A percentile compares a stretch with the other conserved stretches of the same genome.
Conservation (phyloP, 2,329 filamentous ascomycete species). For the Aspergillus sojae region DNA sequence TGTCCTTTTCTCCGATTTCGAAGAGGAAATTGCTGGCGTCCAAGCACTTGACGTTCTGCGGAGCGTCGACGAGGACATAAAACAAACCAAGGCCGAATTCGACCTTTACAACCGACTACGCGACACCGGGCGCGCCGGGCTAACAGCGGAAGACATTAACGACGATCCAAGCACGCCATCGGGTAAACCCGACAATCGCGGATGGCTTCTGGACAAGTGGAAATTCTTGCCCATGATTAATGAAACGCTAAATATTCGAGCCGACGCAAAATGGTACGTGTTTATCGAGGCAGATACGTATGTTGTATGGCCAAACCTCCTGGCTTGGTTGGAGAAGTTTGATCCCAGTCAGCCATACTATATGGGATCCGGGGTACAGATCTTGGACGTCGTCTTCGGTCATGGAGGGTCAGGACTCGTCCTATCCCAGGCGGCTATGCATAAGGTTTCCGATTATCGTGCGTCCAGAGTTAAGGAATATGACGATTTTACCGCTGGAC, state of each 20-base stretch:
- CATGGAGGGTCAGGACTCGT: constrained; percentile 59
- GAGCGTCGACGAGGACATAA: constrained; percentile 25
- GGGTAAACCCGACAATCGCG: constrained; percentile 44
- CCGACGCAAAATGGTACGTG: constrained; percentile 56
- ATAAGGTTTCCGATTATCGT: not conserved
- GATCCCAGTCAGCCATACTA: constrained; percentile 52
- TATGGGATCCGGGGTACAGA: constrained; percentile 52
- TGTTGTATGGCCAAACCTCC: constrained; percentile 56
- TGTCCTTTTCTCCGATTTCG: constrained; percentile 33
- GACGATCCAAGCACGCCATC: constrained; percentile 36
- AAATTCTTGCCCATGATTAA: constrained; percentile 63
- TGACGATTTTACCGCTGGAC: not conserved
- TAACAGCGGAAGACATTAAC: constrained; percentile 27
- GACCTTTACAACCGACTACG: not conserved
- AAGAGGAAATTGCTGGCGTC: constrained; percentile 30
- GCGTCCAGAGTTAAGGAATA: not conserved
- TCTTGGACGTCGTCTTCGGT: constrained; percentile 50
- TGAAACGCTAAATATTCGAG: not conserved
- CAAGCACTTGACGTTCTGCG: constrained; percentile 28
- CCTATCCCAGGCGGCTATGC: constrained; percentile 38
- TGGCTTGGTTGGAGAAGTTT: constrained; percentile 50
- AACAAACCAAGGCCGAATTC: constrained; percentile 14
- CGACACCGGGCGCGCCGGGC: not conserved
- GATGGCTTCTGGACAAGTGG: constrained; percentile 54
- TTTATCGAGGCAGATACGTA: constrained; percentile 64